Percentiles rank a stretch among this genome's conserved stretches.
These are phyloP conservation scores for Alloascoidea hylecoeti DNA, from an alignment of 805 yeast species.

Conservation along the genomic window DNA sequence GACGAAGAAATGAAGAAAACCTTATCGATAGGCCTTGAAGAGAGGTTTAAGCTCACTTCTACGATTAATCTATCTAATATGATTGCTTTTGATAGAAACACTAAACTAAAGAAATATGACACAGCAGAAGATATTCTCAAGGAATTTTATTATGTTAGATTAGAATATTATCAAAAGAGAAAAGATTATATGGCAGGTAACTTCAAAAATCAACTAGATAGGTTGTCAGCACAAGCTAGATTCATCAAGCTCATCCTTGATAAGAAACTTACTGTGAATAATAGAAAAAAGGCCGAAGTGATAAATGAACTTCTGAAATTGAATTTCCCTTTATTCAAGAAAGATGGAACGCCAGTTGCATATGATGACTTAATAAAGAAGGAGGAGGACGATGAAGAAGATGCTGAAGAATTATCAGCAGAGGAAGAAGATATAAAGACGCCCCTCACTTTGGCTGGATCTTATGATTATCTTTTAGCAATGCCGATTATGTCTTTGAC, in stretches of 20 bases:
- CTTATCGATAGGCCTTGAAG: conserved; percentile 60
- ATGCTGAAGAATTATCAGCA: conserved; percentile 17
- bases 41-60: conserved; percentile 66
- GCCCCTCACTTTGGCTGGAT: conserved; percentile 32
- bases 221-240: conserved; percentile 70
- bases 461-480: conserved; percentile 78
- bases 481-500: conserved; percentile 94
- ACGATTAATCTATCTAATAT: conserved; percentile 66
- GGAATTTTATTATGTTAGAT: conserved; percentile 76
- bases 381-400: conserved; percentile 20
- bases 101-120: conserved; percentile 75
- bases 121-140: conserved; percentile 61
- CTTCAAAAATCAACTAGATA: conserved; percentile 62
- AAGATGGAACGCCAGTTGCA: conserved; percentile 48
- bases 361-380: conserved; percentile 20
- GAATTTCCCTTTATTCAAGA: conserved; percentile 68
- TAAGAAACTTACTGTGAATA: conserved; percentile 50
- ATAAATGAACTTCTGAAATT: conserved; percentile 45
- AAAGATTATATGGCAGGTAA: conserved; percentile 66
- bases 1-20: conserved; percentile 79
- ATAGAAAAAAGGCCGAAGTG: conserved; percentile 54
- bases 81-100: conserved; percentile 91
- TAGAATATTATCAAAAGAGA: conserved; percentile 83
- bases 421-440: conserved; percentile 21
- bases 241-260: conserved; percentile 87